Percentiles rank a stretch among this genome's conserved stretches.
These are phyloP conservation scores for Liquidambar formosana DNA, from an alignment of 164 flowering plant genomes.

Conservation along the genomic window DNA sequence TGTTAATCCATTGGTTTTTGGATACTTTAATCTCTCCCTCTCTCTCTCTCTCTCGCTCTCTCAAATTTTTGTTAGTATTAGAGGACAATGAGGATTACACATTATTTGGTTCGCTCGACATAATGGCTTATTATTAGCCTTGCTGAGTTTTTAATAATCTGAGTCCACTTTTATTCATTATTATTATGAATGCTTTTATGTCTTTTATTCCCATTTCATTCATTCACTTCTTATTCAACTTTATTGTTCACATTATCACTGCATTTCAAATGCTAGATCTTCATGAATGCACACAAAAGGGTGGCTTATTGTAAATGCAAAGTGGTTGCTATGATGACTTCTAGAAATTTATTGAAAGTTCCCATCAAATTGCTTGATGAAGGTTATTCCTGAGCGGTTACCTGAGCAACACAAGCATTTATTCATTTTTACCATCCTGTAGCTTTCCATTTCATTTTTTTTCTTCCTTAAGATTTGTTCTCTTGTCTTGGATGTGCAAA, in stretches of 20 bases:
- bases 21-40: background rate
- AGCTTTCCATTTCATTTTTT: background rate
- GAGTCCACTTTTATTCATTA: background rate
- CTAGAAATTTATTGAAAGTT: background rate
- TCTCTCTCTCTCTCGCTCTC: background rate
- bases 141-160: background rate
- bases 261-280: background rate
- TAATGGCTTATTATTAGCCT: background rate
- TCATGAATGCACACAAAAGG: background rate
- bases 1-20: too few relatives aligned
- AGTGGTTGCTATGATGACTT: constrained; percentile 20
- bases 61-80: background rate
- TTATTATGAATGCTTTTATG: too few relatives aligned
- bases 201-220: background rate
- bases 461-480: background rate
- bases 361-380: constrained; percentile 15
- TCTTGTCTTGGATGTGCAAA: too few relatives aligned
- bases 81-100: background rate
- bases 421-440: background rate
- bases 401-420: constrained; percentile 33
- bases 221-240: background rate
- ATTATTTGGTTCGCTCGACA: background rate
- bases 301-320: background rate
- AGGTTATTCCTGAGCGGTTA: constrained; percentile 39
- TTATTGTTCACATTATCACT: background rate